Base-by-base conservation (phyloP, 768 basidiomycete genomes). In the Tremella yokohamensis region DNA sequence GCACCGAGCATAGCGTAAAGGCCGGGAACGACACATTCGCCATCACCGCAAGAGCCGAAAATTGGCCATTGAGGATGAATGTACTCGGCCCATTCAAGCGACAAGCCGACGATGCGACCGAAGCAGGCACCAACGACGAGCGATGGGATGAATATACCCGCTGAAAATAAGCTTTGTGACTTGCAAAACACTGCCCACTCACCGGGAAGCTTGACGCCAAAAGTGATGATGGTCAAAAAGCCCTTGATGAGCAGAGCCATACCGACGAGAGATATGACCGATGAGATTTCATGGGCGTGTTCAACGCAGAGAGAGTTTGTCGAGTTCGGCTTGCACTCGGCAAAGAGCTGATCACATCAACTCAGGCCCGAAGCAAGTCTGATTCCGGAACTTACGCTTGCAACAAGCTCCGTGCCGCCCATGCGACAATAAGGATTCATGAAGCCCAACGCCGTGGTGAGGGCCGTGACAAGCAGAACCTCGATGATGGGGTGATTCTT, bases 1-100 rank as follows among this genome's bases (percentile, higher is more conserved):
- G 96, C 96, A 29, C 96, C 96, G 22, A 91, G 88, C 89, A 96
- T 93, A 3, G 90, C 90, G 77, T 94, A 94, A 37, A 92, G 78
- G 2, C 94, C 94, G 8, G 93, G 92, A 13, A 92, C 79, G 52
- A 97, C 81, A 79, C 92, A 94, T 51, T 85, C 81, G 29, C 79
- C 77, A 63, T 86, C 83, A 11, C 80, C 68, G 74, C 92, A 94
- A 0, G 78, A 78, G 19, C 79, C 78, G 70, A 92, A 91, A n/a
- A 90, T 71, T 0, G 78, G 54, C 40, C 80, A 79, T 24, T 82
- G 59, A 0, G 89, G 88, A 67, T 87, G 75, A 40, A 79, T 80
- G 66, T 80, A 83, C 66, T 88, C 87, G 52, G 87, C 65, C 78
- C 84, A 87, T 71, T 93, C 89, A 76, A 97, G 82, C 6, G 79